Evolutionary conservation across 2,329 filamentous ascomycete genomes (phyloP), one percentile per base, ranked within the genome.

Genomic region (Salinomyces thailandicus): DNA sequence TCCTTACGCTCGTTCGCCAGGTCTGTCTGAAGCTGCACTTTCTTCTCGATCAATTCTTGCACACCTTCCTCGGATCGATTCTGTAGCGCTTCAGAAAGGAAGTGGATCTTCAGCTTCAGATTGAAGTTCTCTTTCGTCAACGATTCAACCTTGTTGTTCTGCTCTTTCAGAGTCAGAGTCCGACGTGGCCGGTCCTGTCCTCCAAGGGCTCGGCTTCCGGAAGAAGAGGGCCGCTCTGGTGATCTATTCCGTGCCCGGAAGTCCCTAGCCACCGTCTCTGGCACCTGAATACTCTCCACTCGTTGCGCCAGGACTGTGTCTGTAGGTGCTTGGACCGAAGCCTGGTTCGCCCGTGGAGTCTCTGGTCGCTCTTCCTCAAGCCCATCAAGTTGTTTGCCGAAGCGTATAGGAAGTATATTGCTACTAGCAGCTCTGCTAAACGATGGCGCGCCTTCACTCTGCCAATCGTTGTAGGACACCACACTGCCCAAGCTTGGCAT

Each of bases 71-170:
- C 89, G 1, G 87, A 95, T 28, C 93, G 74, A 55, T 89, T 91
- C 60, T 93, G 86, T 14, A 98, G 67, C 2, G 89, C 82, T 59
- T 96, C 85, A 52, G 89, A 93, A 33, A 98, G 72, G 55, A 95
- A 98, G 70, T 95, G 93, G 46, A 96, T 91, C 58, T 94, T 93
- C 62, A 96, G 78, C 62, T 96, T 95, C 37, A 96, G 66, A 57
- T 95, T 89, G 57, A 96, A 98, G 47, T 98, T 98, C 60, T 98
- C 91, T 62, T 98, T 98, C 42, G 85, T 93, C 2, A 96, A 71
- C 41, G 87, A 79, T 60, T 98, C 91, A 46, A 98, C 95, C 11
- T 89, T 96, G 62, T 82, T 93, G 56, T 89, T 94, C 61, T 98
- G 91, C 61, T 98, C 91, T 59, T 95, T 96, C 27, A 98, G 67